Evolutionary conservation across 192 early-diverging fungal species (phyloP).

Genomic region (Backusella australiensis): DNA sequence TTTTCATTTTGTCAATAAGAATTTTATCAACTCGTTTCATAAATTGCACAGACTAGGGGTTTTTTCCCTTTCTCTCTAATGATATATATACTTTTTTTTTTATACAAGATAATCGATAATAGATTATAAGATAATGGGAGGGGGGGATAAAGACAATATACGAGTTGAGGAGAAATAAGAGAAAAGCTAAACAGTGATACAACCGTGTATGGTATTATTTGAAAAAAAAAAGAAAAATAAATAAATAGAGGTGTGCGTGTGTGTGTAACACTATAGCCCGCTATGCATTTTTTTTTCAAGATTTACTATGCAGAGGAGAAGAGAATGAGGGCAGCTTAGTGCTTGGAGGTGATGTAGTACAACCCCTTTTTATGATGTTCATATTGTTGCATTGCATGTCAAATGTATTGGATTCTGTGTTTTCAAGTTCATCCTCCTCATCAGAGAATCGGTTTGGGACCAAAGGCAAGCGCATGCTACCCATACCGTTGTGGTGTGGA

Average conservation of each 20-base stretch:
- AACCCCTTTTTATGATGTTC: constrained; percentile 2
- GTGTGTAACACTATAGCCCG: background rate
- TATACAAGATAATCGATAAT: background rate
- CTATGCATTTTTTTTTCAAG: background rate
- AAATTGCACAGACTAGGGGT: background rate
- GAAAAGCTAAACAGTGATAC: background rate
- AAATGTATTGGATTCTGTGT: background rate
- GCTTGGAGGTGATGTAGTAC: background rate
- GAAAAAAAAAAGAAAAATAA: background rate
- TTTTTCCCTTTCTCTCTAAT: background rate
- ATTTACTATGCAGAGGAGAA: constrained; percentile 6
- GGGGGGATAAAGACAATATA: background rate
- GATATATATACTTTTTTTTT: background rate
- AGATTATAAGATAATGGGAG: background rate
- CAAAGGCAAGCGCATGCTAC: constrained; percentile 5
- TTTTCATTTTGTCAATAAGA: constrained; percentile 1
- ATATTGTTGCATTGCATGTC: constrained; percentile 5
- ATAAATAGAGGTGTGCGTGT: background rate
- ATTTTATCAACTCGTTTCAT: background rate
- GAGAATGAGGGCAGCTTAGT: background rate
- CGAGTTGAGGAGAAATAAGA: background rate
- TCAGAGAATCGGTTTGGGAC: background rate
- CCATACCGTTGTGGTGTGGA: background rate
- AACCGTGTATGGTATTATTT: background rate
- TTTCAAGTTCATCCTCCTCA: background rate